Base-by-base conservation (phyloP, 192 early-diverging fungal species). In the Gigaspora rosea region DNA sequence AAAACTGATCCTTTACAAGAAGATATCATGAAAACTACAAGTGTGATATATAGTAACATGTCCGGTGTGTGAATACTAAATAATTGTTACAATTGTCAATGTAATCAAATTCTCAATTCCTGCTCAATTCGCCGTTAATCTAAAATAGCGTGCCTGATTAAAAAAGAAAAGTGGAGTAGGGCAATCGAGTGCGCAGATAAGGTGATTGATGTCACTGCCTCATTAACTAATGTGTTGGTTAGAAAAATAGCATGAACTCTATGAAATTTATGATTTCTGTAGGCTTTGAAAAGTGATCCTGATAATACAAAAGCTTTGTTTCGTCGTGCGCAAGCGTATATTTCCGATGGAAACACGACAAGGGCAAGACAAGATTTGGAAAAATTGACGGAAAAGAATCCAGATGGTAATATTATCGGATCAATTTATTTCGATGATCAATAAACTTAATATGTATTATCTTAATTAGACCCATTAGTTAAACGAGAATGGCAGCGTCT, bases 291-390 rank as follows among this genome's bases (percentile, higher is more conserved):
- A 67, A 57, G 79, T 27, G 83, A 84, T 58, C 80, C 83, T 15
- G 66, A 78, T 10, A 84, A 82, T 36, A 73, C 79, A 58, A 84
- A 84, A 68, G 83, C 83, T 36, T 79, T 80, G 61, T 84, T 82
- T 57, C 78, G 83, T 52, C 83, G 83, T 47, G 83, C 80, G 36
- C 83, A 84, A 65, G 83, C 83, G n/a, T 82, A 82, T 35, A 73
- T 81, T 27, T 56, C 11, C 3, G 83, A 84, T 8, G 83, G 83
- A 2, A 84, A 84, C 68, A 54, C 79, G 33, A 78, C 78, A 20
- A 80, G 81, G 15, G 83, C 83, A 11, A 76, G 80, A 49, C 77
- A 76, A 67, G 83, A 84, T 67, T 70, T 84, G 22, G 57, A 61
- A 22, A 76, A 75, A 59, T 72, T 84, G 63, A 78, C 79, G 18